phyloP scores from a whole-genome alignment of 2,329 filamentous ascomycete genomes.

The Scleromitrula shiraiana region DNA sequence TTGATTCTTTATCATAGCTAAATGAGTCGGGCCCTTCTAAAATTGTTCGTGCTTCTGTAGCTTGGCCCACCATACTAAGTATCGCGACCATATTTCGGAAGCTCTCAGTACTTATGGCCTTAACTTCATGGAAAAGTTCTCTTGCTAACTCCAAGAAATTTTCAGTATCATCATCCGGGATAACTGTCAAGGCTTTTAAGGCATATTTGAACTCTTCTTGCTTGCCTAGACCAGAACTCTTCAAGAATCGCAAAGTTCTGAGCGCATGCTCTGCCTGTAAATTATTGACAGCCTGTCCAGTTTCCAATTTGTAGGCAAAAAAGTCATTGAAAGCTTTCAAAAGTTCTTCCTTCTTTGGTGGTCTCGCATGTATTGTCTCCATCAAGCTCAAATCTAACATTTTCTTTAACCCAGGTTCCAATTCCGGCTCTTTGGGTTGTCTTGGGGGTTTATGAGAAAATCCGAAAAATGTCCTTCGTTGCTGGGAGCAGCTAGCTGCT shows the following conservation, averaged over 20 bases:
- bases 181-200: conserved; percentile 10
- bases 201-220: conserved; percentile 15
- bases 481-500: conserved; percentile 30
- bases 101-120: not conserved
- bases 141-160: conserved; percentile 18
- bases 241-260: conserved; percentile 54
- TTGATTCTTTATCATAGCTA: not conserved
- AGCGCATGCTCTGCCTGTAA: conserved; percentile 57
- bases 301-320: conserved; percentile 47
- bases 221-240: conserved; percentile 21
- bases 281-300: conserved; percentile 47
- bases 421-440: conserved; percentile 50
- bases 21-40: conserved; percentile 2
- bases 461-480: conserved; percentile 51
- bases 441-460: conserved; percentile 53
- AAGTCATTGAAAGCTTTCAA: conserved; percentile 56
- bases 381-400: conserved; percentile 62
- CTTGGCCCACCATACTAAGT: conserved; percentile 20
- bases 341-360: conserved; percentile 56
- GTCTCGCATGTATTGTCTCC: conserved; percentile 53
- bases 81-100: conserved; percentile 5
- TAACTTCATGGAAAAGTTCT: conserved; percentile 18
- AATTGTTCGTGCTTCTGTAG: conserved; percentile 21
- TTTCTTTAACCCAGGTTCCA: conserved; percentile 63
- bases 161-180: conserved; percentile 19